Percentiles rank a stretch among this genome's conserved stretches.
These are phyloP conservation scores for Pezicula carpinea DNA, from an alignment of 2,329 filamentous ascomycete species.

Conservation along the genomic window DNA sequence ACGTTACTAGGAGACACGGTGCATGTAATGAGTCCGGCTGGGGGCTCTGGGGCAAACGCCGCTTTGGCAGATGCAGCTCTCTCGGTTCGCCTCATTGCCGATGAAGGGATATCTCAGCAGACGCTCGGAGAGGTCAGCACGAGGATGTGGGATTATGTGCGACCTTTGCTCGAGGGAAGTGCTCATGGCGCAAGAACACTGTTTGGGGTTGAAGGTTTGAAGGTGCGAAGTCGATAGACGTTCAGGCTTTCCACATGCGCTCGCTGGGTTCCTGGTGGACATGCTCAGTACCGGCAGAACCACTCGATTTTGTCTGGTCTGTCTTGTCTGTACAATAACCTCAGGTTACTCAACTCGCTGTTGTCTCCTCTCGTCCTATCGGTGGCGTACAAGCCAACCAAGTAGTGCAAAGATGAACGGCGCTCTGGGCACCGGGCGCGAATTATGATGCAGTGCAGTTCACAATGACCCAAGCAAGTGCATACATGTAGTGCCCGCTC, in stretches of 20 bases:
- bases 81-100: neutral
- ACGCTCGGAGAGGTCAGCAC: conserved; percentile 1
- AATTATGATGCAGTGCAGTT: too few relatives aligned
- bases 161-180: conserved; percentile 5
- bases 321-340: too few relatives aligned
- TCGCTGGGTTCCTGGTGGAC: too few relatives aligned
- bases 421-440: too few relatives aligned
- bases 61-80: conserved; percentile 15
- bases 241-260: too few relatives aligned
- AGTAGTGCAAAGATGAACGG: too few relatives aligned
- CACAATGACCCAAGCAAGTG: too few relatives aligned
- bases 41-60: conserved; percentile 16
- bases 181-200: conserved; percentile 1
- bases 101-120: conserved; percentile 1
- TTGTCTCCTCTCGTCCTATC: too few relatives aligned
- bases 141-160: conserved; percentile 7
- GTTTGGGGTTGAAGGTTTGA: conserved; percentile 10
- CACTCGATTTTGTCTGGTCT: too few relatives aligned
- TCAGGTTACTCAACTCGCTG: too few relatives aligned
- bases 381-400: too few relatives aligned
- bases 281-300: too few relatives aligned
- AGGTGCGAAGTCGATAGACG: conserved; percentile 2
- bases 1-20: conserved; percentile 12
- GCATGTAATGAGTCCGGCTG: conserved; percentile 16
- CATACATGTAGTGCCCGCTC: neutral